Evolutionary conservation across 2,329 filamentous ascomycete genomes (phyloP), one percentile per base, ranked within the genome.

Genomic region (Orbilia quercus): DNA sequence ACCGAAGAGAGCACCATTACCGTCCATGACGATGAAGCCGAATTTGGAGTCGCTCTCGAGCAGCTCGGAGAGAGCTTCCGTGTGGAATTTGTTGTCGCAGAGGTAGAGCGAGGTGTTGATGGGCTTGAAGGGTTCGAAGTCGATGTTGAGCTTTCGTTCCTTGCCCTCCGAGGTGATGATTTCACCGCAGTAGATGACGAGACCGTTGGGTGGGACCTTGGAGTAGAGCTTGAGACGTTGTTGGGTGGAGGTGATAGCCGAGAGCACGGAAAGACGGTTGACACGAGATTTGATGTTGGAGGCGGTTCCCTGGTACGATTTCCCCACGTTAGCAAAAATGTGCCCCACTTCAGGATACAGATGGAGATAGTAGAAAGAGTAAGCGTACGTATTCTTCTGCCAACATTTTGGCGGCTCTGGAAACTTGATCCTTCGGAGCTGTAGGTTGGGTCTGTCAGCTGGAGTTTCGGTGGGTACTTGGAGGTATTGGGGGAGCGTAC

Each of bases 81-180:
- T 99, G 81, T 99, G 95, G 83, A 99, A 99, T 81, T 99, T 99
- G 86, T 99, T 99, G 88, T 99, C 95, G 84, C 95, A 99, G 74
- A 99, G 91, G 82, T 99, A 99, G 50, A 99, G 87, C 47, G 96
- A 99, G 36, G 95, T 99, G 83, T 99, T 99, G 88, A 99, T 99
- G 74, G 95, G 95, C 86, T 99, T 99, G 87, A 99, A 99, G 31
- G 95, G 95, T 84, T 99, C 95, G 82, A 99, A 99, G 81, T 99
- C 96, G 81, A 99, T 99, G 83, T 99, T 99, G 85, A 99, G 96
- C 86, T 97, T 99, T 80, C 95, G 88, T 84, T 99, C 95, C 84
- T 99, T 99, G 83, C 95, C 95, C 85, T 99, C 95, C 28, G 89
- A 90, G 65, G 95, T 99, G 85, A 99, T 90, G 82, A 99, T 98